Evolutionary conservation across 192 early-diverging fungal genomes (phyloP).

Genomic region (Coemansia sp.): DNA sequence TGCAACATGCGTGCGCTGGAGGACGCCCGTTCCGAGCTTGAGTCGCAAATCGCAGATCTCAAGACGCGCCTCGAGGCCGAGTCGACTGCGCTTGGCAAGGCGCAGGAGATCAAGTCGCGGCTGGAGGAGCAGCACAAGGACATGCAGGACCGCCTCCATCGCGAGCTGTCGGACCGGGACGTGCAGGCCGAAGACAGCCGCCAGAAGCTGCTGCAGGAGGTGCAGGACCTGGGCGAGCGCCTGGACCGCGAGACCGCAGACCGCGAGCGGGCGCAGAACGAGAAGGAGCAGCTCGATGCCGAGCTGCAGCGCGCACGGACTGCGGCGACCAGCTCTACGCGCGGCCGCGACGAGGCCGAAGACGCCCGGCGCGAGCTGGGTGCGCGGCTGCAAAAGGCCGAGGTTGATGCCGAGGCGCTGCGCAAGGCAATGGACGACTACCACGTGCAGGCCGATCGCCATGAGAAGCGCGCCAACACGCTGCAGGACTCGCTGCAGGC

Average conservation of each 20-base stretch:
- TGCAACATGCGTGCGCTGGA: conserved; percentile 60
- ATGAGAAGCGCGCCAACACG: conserved; percentile 67
- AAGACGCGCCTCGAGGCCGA: conserved; percentile 66
- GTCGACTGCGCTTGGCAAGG: conserved; percentile 51
- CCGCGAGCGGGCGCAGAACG: conserved; percentile 63
- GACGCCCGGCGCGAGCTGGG: conserved; percentile 61
- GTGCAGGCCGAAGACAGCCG: conserved; percentile 72
- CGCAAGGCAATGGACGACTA: conserved; percentile 53
- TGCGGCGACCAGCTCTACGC: conserved; percentile 58
- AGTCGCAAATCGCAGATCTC: conserved; percentile 60
- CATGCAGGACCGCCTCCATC: conserved; percentile 63
- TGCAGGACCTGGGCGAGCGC: conserved; percentile 57
- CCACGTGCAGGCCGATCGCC: conserved; percentile 67
- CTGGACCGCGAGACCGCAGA: conserved; percentile 53
- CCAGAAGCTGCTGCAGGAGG: conserved; percentile 59
- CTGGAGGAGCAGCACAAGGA: conserved; percentile 71
- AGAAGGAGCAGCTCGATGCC: conserved; percentile 59
- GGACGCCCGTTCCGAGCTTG: conserved; percentile 56
- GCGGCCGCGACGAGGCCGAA: conserved; percentile 67
- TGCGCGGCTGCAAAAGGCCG: conserved; percentile 54
- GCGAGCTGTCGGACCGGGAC: conserved; percentile 64
- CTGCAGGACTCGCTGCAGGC: conserved; percentile 63
- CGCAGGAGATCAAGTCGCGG: conserved; percentile 65
- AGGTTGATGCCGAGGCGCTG: conserved; percentile 61
- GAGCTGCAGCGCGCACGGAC: conserved; percentile 61